Conservation (phyloP, 2,329 filamentous ascomycete species). For the Plenodomus lindquistii region DNA sequence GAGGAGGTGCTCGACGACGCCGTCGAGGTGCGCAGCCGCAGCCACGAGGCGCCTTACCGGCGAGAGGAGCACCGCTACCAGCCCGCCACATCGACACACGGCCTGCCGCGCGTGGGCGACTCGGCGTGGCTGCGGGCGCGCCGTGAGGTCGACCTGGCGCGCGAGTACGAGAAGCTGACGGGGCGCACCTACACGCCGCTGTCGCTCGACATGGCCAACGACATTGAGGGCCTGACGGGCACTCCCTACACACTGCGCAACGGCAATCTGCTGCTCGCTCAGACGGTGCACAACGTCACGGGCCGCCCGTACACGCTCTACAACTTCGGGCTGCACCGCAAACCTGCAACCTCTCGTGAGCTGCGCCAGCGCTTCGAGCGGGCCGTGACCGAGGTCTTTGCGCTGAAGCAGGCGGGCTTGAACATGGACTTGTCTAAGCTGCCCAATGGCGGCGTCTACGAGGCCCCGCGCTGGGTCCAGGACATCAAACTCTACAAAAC, state of each 20-base stretch:
- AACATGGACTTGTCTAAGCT: constrained; percentile 31
- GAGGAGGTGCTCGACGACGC: constrained; percentile 38
- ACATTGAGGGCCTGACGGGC: constrained; percentile 37
- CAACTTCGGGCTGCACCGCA: constrained; percentile 30
- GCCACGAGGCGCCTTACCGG: background rate
- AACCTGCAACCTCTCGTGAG: constrained; percentile 14
- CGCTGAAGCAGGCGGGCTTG: constrained; percentile 44
- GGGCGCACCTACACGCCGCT: constrained; percentile 37
- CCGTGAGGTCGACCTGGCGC: constrained; percentile 32
- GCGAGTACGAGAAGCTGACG: constrained; percentile 42
- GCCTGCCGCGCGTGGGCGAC: constrained; percentile 59
- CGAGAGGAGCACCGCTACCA: constrained; percentile 9
- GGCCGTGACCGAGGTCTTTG: constrained; percentile 60
- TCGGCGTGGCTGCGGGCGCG: constrained; percentile 48
- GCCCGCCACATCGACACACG: constrained; percentile 22
- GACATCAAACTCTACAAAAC: constrained; percentile 30
- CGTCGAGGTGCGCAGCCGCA: background rate
- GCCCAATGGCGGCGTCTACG: constrained; percentile 34
- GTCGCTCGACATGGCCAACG: constrained; percentile 32
- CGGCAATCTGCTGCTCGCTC: constrained; percentile 34
- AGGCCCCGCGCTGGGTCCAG: constrained; percentile 31
- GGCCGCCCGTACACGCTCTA: constrained; percentile 38
- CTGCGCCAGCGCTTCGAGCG: constrained; percentile 54
- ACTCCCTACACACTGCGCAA: constrained; percentile 34
- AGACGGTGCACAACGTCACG: constrained; percentile 35